Base-by-base conservation (phyloP, 129 eudicot genomes). In the Artemisia argyi region DNA sequence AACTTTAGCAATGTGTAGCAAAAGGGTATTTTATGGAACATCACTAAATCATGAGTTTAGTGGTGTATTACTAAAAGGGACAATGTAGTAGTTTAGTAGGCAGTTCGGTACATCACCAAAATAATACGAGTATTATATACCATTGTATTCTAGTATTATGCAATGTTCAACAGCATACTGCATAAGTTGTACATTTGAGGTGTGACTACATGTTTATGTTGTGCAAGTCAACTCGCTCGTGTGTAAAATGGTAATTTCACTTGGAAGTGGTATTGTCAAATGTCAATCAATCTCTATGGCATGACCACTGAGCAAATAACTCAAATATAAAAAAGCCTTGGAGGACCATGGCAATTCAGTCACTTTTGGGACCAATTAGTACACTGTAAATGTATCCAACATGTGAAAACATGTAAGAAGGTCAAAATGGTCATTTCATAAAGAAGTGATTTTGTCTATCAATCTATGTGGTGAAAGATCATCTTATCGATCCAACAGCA, bases 231-330 rank as follows among this genome's bases (percentile, higher is more conserved):
- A 60, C 30, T n/a, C 10, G 11, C n/a, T 59, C 6, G 16, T 57
- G 6, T 71, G 67, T 5, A 7, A 44, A 71, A 60, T 60, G 19
- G 76, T 60, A 56, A 73, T 73, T 73, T 30, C 32, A 72, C 5
- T 5, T 19, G 57, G 9, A 56, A 42, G 20, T 24, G 9, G 26
- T 13, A 15, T 72, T 72, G 77, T 17, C 61, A 51, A 7, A 59
- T 72, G 77, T 17, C 61, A 32, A 13, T 60, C 47, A 46, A 51
- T 61, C 74, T 51, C 19, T 51, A 2, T 68, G 49, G 61, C 32
- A 44, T 3, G 11, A 17, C 1, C 53, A 44, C 52, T 44, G 32
- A 44, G 1, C 53, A 54, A 65, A 65, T 65, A 16, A 65, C 9
- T 65, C 69, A 65, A 16, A 54, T 65, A 52, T 3, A 39, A 65